Evolutionary conservation across 108 stramenopile genomes (phyloP).

Genomic region (Skeletonema costatum): DNA sequence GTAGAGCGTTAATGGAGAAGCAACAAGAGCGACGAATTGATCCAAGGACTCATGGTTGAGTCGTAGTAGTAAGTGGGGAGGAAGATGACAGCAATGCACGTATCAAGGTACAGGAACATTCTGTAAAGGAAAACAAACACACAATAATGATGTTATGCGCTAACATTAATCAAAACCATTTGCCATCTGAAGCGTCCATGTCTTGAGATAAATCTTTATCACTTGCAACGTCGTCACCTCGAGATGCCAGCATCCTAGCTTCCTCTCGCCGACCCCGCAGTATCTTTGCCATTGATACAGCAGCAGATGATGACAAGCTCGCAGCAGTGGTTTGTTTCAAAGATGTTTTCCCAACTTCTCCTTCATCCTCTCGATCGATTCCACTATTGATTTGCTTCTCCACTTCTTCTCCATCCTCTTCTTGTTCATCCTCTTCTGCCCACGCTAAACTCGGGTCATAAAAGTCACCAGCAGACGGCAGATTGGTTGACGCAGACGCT

Average conservation of each 20-base stretch:
- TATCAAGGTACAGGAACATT: background rate
- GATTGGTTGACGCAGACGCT: background rate
- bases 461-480: slow-evolving; percentile 12
- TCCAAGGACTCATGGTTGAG: slow-evolving; percentile 26
- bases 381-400: slow-evolving; percentile 1
- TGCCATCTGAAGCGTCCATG: background rate
- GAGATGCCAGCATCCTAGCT: slow-evolving; percentile 14
- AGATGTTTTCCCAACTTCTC: background rate
- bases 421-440: slow-evolving; percentile 10
- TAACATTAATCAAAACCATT: slow-evolving; percentile 14
- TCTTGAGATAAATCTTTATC: background rate
- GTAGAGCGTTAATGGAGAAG: slow-evolving; percentile 12
- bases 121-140: background rate
- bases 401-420: background rate
- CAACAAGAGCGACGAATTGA: slow-evolving; percentile 21
- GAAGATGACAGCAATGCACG: background rate
- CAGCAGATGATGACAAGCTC: background rate
- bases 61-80: background rate
- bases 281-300: slow-evolving; percentile 13
- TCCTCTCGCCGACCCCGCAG: slow-evolving; percentile 9
- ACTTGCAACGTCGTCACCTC: background rate
- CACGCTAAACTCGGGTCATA: slow-evolving; percentile 42
- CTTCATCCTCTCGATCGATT: background rate
- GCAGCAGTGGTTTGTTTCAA: background rate
- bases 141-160: background rate